phyloP scores from a whole-genome alignment of 2,329 filamentous ascomycete genomes.

The Coniochaeta sp. region DNA sequence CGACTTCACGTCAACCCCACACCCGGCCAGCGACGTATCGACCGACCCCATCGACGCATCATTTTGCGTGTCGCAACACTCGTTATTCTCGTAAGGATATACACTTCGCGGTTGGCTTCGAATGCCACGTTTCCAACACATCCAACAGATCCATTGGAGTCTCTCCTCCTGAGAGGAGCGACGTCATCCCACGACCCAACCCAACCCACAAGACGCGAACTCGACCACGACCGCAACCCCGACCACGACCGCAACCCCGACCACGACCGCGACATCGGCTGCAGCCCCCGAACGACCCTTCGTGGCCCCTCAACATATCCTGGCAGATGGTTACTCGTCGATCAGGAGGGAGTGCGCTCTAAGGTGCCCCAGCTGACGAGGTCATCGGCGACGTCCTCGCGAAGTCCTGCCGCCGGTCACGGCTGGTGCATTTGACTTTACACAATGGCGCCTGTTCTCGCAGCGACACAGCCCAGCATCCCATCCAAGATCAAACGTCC shows the following conservation, averaged over 20 bases:
- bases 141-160: neutral
- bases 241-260: neutral
- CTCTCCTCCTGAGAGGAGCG: neutral
- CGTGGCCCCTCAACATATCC: neutral
- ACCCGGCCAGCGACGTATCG: neutral
- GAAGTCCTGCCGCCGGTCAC: neutral
- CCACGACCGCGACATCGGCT: neutral
- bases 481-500: constrained; percentile 61
- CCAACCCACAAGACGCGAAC: neutral
- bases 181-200: neutral
- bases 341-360: neutral
- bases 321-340: neutral
- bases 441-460: constrained; percentile 52
- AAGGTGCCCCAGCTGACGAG: neutral
- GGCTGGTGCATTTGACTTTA: neutral
- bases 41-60: neutral
- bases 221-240: neutral
- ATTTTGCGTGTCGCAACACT: neutral
- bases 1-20: constrained; percentile 7
- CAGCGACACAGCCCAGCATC: constrained; percentile 35
- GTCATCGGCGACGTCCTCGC: neutral
- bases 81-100: neutral
- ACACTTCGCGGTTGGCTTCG: neutral
- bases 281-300: neutral
- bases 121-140: neutral